phyloP scores from a whole-genome alignment of 257 asterid genomes.

The Solanum piurae region DNA sequence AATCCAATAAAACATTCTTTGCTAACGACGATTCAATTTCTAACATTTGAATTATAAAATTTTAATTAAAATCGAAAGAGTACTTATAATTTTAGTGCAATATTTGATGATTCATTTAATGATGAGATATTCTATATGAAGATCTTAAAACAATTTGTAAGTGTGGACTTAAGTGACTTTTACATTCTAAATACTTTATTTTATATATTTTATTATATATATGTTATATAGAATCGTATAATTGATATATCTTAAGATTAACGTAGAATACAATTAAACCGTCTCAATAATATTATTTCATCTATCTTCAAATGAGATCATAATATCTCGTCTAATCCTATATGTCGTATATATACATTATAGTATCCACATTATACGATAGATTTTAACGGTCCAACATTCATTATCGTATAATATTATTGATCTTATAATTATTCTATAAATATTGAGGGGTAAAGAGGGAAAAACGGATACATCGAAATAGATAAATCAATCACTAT shows the following conservation, averaged over 20 bases:
- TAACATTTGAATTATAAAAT: neutral
- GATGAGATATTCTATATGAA: neutral
- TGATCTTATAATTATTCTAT: neutral
- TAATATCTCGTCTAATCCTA: neutral
- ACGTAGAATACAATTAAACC: neutral
- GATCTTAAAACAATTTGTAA: neutral
- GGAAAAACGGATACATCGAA: conserved; percentile 14
- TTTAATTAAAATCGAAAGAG: no score
- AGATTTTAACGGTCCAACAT: neutral
- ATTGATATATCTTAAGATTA: neutral
- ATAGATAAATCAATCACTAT: neutral
- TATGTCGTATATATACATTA: neutral
- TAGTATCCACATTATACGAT: neutral
- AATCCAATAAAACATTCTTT: no score
- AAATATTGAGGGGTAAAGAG: conserved; percentile 18
- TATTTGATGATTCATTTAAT: neutral
- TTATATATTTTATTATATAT: neutral
- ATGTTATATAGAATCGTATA: neutral
- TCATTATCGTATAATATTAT: neutral
- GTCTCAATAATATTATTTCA: neutral
- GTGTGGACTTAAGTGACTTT: neutral
- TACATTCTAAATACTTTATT: neutral
- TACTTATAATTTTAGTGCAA: neutral
- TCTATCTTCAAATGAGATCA: neutral
- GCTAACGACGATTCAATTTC: no score